Evolutionary conservation across 768 basidiomycete species (phyloP), one percentile per base, ranked within the genome.

Genomic region (Tylopilus sp.): DNA sequence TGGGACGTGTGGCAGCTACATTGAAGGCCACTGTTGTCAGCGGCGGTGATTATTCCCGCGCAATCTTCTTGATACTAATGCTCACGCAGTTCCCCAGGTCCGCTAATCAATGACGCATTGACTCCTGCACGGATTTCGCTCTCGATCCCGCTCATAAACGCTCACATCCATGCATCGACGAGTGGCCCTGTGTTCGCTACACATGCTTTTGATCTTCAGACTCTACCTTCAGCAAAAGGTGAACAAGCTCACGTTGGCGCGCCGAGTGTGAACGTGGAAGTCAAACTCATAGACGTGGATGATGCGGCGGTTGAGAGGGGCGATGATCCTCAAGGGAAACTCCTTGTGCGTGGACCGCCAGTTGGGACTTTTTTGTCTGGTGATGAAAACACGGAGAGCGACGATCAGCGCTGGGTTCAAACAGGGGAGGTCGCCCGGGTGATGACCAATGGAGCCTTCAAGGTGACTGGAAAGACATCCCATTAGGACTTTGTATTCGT

Each of bases 121-220:
- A 81, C 80, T 5, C 80, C 85, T 1, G 78, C 89, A 4, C 81
- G 91, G 30, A 76, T 91, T 50, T 83, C 86, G 11, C 75, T 95
- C 22, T 90, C 89, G 6, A 73, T 94, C 6, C 91, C 92, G 0
- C 63, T 92, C 24, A 79, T 93, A 46, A 81, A 84, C 63, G 75
- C 75, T 1, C 82, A 78, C 64, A 78, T 75, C 10, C 84, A 86
- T 69, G 79, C 79, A 5, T 70, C 82, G 34, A 84, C 86, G 21
- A 75, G 85, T 3, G 92, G 86, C 4, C 94, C 94, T 0, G 70
- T 95, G 26, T 78, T 94, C 41, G 88, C 89, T 7, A 82, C 89
- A 9, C 89, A 95, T 63, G 84, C 89, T 9, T 80, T 91, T 49
- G 94, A 98, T 66, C 69, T 97, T 24, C 94, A 97, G 70, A 78